phyloP scores from a whole-genome alignment of 2,329 filamentous ascomycete genomes.

The Clarireedia hainanense region DNA sequence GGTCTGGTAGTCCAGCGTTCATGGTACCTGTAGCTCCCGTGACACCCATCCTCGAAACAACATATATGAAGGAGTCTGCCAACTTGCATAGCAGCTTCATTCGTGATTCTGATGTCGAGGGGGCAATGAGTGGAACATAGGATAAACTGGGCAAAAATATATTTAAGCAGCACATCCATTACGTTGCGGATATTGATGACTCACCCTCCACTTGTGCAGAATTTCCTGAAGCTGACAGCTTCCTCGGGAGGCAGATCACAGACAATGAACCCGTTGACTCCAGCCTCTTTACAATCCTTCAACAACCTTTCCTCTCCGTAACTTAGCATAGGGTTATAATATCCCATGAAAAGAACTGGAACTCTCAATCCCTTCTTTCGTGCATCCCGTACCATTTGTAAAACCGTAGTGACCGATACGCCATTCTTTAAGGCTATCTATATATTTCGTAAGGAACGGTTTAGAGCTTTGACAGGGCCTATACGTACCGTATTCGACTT shows the following conservation, averaged over 20 bases:
- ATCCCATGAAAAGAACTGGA: slow-evolving; percentile 93
- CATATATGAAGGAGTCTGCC: slow-evolving; percentile 97
- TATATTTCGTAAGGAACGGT: slow-evolving; percentile 13
- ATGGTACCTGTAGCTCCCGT: slow-evolving; percentile 78
- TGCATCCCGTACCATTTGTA: slow-evolving; percentile 78
- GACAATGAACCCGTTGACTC: slow-evolving; percentile 94
- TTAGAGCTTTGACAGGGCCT: neutral
- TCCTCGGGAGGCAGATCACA: slow-evolving; percentile 95
- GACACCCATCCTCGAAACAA: slow-evolving; percentile 94
- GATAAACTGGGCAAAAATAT: slow-evolving; percentile 52
- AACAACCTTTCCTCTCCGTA: slow-evolving; percentile 91
- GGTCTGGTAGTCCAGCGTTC: slow-evolving; percentile 71
- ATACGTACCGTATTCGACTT: slow-evolving; percentile 72
- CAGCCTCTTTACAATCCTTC: slow-evolving; percentile 72
- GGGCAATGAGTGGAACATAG: slow-evolving; percentile 94
- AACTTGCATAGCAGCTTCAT: slow-evolving; percentile 96
- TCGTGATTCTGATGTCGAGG: slow-evolving; percentile 81
- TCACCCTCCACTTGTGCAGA: slow-evolving; percentile 69
- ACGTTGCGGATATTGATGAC: slow-evolving; percentile 23
- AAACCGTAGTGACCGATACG: slow-evolving; percentile 70
- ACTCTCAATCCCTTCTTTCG: slow-evolving; percentile 68
- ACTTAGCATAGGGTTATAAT: slow-evolving; percentile 92
- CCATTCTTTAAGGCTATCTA: slow-evolving; percentile 75
- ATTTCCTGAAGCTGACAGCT: slow-evolving; percentile 81
- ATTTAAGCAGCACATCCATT: slow-evolving; percentile 8